A percentile compares a stretch with the other conserved stretches of the same genome.
Conservation (phyloP, 1,139 yeast species). For the Suhomyces kunorum region DNA sequence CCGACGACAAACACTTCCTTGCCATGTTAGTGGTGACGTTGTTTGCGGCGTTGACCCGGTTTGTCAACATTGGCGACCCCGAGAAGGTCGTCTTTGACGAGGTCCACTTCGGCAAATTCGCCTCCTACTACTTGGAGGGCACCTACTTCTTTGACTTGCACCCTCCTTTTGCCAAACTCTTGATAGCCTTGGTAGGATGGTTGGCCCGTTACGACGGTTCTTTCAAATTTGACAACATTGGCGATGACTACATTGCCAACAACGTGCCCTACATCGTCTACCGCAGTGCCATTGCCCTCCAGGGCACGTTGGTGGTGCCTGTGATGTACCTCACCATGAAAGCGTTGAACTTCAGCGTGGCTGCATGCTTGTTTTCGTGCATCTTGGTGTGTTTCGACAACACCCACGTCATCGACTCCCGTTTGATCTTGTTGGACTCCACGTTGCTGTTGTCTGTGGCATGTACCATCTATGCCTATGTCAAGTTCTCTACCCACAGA, state of each 20-base stretch:
- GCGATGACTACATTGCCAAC: slow-evolving; percentile 72
- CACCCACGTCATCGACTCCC: slow-evolving; percentile 89
- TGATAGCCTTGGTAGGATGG: slow-evolving; percentile 90
- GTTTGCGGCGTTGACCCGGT: slow-evolving; percentile 71
- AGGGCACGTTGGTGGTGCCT: slow-evolving; percentile 84
- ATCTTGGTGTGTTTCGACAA: slow-evolving; percentile 79
- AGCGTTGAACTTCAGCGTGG: slow-evolving; percentile 75
- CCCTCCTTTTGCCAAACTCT: slow-evolving; percentile 95
- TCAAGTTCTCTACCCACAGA: slow-evolving; percentile 75
- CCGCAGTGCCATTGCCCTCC: slow-evolving; percentile 76
- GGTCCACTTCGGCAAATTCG: slow-evolving; percentile 96
- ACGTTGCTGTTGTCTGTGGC: slow-evolving; percentile 84
- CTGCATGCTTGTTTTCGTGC: slow-evolving; percentile 82
- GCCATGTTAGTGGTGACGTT: slow-evolving; percentile 55
- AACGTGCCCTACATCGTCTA: slow-evolving; percentile 89
- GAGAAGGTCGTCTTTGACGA: slow-evolving; percentile 94
- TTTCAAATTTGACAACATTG: slow-evolving; percentile 89
- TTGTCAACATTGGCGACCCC: slow-evolving; percentile 70
- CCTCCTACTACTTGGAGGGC: slow-evolving; percentile 79
- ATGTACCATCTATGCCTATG: slow-evolving; percentile 72
- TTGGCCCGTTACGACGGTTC: slow-evolving; percentile 84
- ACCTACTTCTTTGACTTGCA: slow-evolving; percentile 94
- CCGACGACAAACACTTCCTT: slow-evolving; percentile 39
- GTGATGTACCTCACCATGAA: slow-evolving; percentile 79
- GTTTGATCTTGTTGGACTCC: slow-evolving; percentile 89